Percentiles rank a stretch among this genome's conserved stretches.
These are phyloP conservation scores for Cenococcum geophilum DNA, from an alignment of 495 filamentous ascomycete genomes.

Conservation along the genomic window DNA sequence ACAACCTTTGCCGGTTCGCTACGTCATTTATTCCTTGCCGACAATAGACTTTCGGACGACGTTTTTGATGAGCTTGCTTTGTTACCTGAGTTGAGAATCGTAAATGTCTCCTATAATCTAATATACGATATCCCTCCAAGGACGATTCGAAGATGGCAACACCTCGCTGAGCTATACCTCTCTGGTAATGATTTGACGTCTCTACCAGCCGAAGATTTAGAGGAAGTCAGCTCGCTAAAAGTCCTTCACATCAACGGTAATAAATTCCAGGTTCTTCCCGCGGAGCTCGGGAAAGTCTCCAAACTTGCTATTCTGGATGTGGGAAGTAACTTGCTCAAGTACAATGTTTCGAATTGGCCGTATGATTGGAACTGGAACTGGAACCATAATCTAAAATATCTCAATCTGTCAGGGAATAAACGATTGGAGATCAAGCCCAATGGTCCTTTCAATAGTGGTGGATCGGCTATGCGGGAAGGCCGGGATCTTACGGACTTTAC, in stretches of 20 bases:
- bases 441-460: constrained; percentile 47
- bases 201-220: constrained; percentile 88
- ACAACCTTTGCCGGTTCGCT: constrained; percentile 83
- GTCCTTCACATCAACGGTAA: constrained; percentile 94
- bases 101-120: constrained; percentile 94
- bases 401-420: constrained; percentile 97
- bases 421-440: constrained; percentile 93
- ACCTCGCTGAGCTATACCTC: constrained; percentile 85
- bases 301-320: constrained; percentile 88
- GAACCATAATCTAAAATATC: constrained; percentile 87
- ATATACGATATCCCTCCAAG: constrained; percentile 86
- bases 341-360: constrained; percentile 98
- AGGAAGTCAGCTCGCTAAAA: constrained; percentile 77
- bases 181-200: constrained; percentile 92
- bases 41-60: constrained; percentile 90
- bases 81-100: constrained; percentile 74
- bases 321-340: constrained; percentile 93
- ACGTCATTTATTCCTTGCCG: constrained; percentile 77
- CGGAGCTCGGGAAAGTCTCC: constrained; percentile 88
- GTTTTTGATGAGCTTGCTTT: constrained; percentile 84
- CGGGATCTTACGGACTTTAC: constrained; percentile 80
- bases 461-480: constrained; percentile 48
- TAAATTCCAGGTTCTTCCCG: constrained; percentile 93
- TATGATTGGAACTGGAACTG: constrained; percentile 99
- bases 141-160: constrained; percentile 77